A percentile compares a stretch with the other conserved stretches of the same genome.
Evolutionary conservation across 257 asterid species (phyloP).

Genomic region (Nicotiana noctiflora): DNA sequence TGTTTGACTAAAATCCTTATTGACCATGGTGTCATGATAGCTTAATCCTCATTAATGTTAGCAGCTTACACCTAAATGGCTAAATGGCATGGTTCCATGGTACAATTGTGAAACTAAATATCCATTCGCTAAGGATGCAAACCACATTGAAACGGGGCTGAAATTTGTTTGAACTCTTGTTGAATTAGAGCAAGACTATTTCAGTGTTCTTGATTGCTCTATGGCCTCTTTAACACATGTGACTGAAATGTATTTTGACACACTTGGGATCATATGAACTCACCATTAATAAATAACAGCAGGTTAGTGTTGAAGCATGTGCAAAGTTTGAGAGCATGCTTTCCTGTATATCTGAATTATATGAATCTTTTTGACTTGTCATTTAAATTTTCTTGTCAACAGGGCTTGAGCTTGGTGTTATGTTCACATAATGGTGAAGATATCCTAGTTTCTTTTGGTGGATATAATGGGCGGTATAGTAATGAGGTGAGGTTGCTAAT

Average conservation of each 20-base stretch:
- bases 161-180: neutral
- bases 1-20: neutral
- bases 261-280: neutral
- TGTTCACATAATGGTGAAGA: slow-evolving; percentile 78
- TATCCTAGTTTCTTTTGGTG: slow-evolving; percentile 89
- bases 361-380: neutral
- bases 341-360: neutral
- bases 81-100: neutral
- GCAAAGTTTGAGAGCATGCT: neutral
- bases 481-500: slow-evolving; percentile 61
- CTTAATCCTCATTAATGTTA: neutral
- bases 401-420: slow-evolving; percentile 91
- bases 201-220: neutral
- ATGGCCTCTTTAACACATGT: neutral
- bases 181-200: neutral
- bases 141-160: neutral
- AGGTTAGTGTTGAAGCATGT: slow-evolving; percentile 1
- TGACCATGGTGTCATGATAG: neutral
- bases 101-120: neutral
- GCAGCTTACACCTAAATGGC: neutral
- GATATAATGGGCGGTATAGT: slow-evolving; percentile 94
- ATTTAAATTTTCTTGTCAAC: neutral
- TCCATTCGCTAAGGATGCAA: neutral
- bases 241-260: neutral
- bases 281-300: neutral